phyloP scores from a whole-genome alignment of 129 eudicot genomes.

The Lactuca sativa region DNA sequence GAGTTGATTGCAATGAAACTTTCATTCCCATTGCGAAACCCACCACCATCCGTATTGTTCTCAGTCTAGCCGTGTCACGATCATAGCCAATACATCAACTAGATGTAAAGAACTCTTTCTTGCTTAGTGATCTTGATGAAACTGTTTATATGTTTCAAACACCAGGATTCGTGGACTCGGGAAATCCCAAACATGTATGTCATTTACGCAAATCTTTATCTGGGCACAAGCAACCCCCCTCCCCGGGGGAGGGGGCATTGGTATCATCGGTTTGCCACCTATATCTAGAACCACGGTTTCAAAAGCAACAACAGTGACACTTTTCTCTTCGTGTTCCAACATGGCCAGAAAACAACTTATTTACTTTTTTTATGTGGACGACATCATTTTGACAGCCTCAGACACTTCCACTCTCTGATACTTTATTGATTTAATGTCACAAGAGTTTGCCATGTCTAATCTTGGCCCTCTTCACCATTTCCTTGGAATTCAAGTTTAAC shows the following conservation, averaged over 20 bases:
- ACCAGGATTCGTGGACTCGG: not conserved
- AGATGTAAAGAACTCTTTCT: no score
- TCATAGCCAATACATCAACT: not conserved
- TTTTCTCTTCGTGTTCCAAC: not conserved
- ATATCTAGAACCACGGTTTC: not conserved
- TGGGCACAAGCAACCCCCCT: not conserved
- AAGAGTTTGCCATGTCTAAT: no score
- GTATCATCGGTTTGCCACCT: not conserved
- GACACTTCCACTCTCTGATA: not conserved
- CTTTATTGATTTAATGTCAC: no score
- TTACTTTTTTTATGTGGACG: not conserved
- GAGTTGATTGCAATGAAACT: no score
- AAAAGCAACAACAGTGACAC: slow-evolving; percentile 9
- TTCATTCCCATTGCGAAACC: not conserved
- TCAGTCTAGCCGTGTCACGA: not conserved
- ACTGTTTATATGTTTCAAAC: not conserved
- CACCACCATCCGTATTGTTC: not conserved
- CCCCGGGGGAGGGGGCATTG: no score
- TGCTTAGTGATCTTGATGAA: no score
- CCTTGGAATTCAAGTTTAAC: not conserved
- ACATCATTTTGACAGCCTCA: not conserved
- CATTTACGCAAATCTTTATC: no score
- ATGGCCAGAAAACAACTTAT: not conserved
- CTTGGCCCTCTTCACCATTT: no score
- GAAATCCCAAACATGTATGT: not conserved